These are phyloP conservation scores for Tricharina praecox DNA, from an alignment of 495 filamentous ascomycete species.

Conservation along the genomic window DNA sequence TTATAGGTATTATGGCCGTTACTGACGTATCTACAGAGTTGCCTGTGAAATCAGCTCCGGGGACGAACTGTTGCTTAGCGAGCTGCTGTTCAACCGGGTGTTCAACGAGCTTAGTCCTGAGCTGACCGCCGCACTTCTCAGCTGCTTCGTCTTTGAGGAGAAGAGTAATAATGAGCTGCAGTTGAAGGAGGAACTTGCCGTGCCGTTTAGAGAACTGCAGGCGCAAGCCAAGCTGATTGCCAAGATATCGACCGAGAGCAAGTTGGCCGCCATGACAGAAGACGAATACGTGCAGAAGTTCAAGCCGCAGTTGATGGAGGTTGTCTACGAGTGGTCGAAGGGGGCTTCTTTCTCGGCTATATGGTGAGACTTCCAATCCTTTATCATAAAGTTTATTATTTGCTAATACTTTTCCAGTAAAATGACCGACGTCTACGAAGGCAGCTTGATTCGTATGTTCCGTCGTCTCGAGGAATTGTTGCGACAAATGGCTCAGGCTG, in stretches of 20 bases:
- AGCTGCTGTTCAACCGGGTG: conserved; percentile 89
- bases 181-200: conserved; percentile 65
- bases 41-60: conserved; percentile 84
- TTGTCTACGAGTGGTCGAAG: conserved; percentile 84
- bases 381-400: background rate
- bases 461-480: conserved; percentile 85
- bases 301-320: conserved; percentile 90
- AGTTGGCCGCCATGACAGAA: conserved; percentile 71
- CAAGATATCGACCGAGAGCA: conserved; percentile 84
- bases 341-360: conserved; percentile 87
- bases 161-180: conserved; percentile 54
- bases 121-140: conserved; percentile 64
- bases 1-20: conserved; percentile 75
- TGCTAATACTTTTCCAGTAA: conserved; percentile 38
- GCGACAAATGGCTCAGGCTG: conserved; percentile 92
- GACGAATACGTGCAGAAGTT: conserved; percentile 78
- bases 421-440: conserved; percentile 98
- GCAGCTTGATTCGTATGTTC: conserved; percentile 88
- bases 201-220: conserved; percentile 72
- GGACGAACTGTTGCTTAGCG: conserved; percentile 71
- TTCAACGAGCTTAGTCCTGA: conserved; percentile 91
- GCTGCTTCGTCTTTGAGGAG: conserved; percentile 93
- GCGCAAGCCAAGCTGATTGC: conserved; percentile 68
- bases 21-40: conserved; percentile 34
- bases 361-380: conserved; percentile 46